Evolutionary conservation across 306 rosid species (phyloP).

Genomic region (Luffa acutangula): DNA sequence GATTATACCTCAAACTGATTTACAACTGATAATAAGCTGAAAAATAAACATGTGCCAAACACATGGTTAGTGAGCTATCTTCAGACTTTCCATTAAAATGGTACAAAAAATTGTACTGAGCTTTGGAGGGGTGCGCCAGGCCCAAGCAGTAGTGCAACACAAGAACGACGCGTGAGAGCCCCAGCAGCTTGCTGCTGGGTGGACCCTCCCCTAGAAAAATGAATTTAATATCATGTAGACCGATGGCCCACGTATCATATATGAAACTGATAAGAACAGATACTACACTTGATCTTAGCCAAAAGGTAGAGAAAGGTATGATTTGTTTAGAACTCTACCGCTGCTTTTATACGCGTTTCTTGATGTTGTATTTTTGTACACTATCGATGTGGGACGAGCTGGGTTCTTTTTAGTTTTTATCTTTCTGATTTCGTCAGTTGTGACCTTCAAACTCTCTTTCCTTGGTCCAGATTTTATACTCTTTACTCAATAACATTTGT

Average conservation of each 20-base stretch:
- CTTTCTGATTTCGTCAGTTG: no score
- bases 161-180: background rate
- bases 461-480: no score
- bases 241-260: background rate
- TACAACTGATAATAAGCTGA: no score
- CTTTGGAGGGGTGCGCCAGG: background rate
- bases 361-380: background rate
- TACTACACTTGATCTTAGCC: background rate
- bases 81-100: no score
- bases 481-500: no score
- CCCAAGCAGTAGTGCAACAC: background rate
- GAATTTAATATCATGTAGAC: background rate
- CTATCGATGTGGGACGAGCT: background rate
- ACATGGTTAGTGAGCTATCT: no score
- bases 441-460: no score
- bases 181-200: background rate
- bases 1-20: no score
- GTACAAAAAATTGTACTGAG: background rate
- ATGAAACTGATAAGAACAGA: background rate
- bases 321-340: background rate
- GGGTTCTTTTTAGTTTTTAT: no score
- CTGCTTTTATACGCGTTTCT: background rate
- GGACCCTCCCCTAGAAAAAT: background rate
- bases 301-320: background rate
- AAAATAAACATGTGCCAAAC: no score